These are phyloP conservation scores for Lactifluus piperatus DNA, from an alignment of 768 basidiomycete genomes.

Conservation along the genomic window DNA sequence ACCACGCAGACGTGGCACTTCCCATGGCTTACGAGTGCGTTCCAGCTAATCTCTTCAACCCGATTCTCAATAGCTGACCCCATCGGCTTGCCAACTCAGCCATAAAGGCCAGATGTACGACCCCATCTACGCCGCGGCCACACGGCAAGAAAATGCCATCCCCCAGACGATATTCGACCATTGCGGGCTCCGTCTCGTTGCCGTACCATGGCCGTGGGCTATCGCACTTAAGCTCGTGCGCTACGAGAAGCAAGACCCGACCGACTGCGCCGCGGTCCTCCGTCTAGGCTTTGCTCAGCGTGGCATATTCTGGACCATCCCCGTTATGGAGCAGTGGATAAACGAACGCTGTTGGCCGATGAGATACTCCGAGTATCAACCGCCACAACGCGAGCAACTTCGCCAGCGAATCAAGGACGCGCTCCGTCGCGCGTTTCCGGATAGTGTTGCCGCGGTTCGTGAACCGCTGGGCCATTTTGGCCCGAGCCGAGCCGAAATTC, in stretches of 20 bases:
- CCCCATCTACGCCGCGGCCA: slow-evolving; percentile 47
- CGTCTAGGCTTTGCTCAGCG: slow-evolving; percentile 48
- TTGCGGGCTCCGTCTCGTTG: slow-evolving; percentile 45
- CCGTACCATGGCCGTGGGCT: slow-evolving; percentile 64
- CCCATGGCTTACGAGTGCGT: slow-evolving; percentile 58
- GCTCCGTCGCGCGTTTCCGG: not conserved
- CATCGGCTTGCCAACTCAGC: slow-evolving; percentile 9
- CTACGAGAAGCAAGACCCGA: slow-evolving; percentile 52
- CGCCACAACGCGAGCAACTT: slow-evolving; percentile 37
- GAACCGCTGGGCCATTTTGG: too few relatives aligned
- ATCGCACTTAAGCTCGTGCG: slow-evolving; percentile 66
- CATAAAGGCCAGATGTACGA: slow-evolving; percentile 34
- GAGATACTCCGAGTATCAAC: slow-evolving; percentile 45
- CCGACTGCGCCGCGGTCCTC: slow-evolving; percentile 61
- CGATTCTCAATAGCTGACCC: not conserved
- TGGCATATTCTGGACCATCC: slow-evolving; percentile 45
- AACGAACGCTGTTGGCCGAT: slow-evolving; percentile 51
- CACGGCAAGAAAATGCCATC: slow-evolving; percentile 34
- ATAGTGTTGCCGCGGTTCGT: not conserved
- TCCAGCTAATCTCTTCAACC: too few relatives aligned
- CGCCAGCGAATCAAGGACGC: slow-evolving; percentile 34
- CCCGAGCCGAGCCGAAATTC: too few relatives aligned
- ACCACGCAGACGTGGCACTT: slow-evolving; percentile 61
- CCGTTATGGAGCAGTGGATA: slow-evolving; percentile 50
- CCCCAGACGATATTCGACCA: slow-evolving; percentile 51